Conservation (phyloP, 1,139 yeast genomes). For the Blastobotrys arbuscula region DNA sequence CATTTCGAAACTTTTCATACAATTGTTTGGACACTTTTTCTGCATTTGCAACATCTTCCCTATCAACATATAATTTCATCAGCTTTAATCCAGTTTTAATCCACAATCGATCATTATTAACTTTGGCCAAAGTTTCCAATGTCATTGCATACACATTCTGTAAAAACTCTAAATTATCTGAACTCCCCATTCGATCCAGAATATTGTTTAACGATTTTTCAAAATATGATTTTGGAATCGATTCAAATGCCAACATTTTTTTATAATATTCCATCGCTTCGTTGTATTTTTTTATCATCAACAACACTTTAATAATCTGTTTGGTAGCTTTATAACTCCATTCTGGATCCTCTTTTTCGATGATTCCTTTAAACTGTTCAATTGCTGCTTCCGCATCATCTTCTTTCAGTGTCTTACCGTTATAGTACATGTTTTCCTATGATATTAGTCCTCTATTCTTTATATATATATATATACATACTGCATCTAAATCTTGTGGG, state of each 20-base stretch:
- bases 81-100: conserved; percentile 50
- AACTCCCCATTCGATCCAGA: conserved; percentile 32
- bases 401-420: conserved; percentile 56
- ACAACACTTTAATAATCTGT: conserved; percentile 56
- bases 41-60: conserved; percentile 38
- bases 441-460: too few species aligned
- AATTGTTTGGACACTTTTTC: conserved; percentile 39
- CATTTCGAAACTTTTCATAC: conserved; percentile 27
- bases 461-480: conserved; percentile 5
- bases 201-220: conserved; percentile 60
- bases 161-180: conserved; percentile 26
- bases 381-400: conserved; percentile 50
- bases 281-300: conserved; percentile 33
- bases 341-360: conserved; percentile 30
- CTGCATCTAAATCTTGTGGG: conserved; percentile 14
- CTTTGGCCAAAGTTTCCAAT: conserved; percentile 26
- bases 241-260: conserved; percentile 30
- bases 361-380: conserved; percentile 39
- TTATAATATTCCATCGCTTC: conserved; percentile 35
- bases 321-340: conserved; percentile 55
- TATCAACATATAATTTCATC: conserved; percentile 45
- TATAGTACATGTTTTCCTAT: conserved; percentile 57
- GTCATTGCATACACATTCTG: conserved; percentile 30
- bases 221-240: conserved; percentile 42
- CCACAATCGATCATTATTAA: conserved; percentile 48